phyloP scores from a whole-genome alignment of 2,329 filamentous ascomycete species.

The Periconia sp. region DNA sequence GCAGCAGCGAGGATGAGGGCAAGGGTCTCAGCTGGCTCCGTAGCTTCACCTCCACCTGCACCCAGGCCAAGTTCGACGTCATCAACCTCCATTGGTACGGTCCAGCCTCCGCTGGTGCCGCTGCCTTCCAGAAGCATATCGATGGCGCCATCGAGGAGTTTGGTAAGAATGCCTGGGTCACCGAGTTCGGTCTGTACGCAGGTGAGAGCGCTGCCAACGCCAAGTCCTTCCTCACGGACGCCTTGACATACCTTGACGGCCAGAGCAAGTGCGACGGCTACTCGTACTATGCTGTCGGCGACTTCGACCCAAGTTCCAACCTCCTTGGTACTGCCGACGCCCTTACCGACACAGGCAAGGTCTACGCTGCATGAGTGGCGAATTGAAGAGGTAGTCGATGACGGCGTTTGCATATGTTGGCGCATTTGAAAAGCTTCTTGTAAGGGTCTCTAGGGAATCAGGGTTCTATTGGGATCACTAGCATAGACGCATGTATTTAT shows the following conservation, averaged over 20 bases:
- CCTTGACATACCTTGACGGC: slow-evolving; percentile 41
- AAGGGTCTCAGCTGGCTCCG: slow-evolving; percentile 42
- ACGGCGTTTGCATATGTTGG: slow-evolving; percentile 4
- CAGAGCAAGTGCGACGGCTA: slow-evolving; percentile 40
- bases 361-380: slow-evolving; percentile 8
- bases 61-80: slow-evolving; percentile 42
- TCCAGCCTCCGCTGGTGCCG: slow-evolving; percentile 33
- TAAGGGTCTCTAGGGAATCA: not conserved
- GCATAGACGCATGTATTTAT: too few relatives aligned
- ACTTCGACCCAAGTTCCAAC: slow-evolving; percentile 6
- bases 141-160: slow-evolving; percentile 36
- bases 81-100: slow-evolving; percentile 50
- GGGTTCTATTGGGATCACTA: not conserved
- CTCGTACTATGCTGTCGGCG: slow-evolving; percentile 46
- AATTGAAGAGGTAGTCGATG: not conserved
- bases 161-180: slow-evolving; percentile 44
- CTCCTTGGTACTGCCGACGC: slow-evolving; percentile 8
- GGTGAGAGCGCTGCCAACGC: slow-evolving; percentile 37
- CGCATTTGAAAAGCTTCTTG: slow-evolving; percentile 4
- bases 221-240: slow-evolving; percentile 41
- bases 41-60: slow-evolving; percentile 39
- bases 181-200: slow-evolving; percentile 46
- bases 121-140: slow-evolving; percentile 48
- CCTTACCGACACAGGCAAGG: slow-evolving; percentile 8
- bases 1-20: slow-evolving; percentile 24